A percentile compares a stretch with the other conserved stretches of the same genome.
phyloP scores from a whole-genome alignment of 1,139 yeast species.

The Suhomyces bokatorum region DNA sequence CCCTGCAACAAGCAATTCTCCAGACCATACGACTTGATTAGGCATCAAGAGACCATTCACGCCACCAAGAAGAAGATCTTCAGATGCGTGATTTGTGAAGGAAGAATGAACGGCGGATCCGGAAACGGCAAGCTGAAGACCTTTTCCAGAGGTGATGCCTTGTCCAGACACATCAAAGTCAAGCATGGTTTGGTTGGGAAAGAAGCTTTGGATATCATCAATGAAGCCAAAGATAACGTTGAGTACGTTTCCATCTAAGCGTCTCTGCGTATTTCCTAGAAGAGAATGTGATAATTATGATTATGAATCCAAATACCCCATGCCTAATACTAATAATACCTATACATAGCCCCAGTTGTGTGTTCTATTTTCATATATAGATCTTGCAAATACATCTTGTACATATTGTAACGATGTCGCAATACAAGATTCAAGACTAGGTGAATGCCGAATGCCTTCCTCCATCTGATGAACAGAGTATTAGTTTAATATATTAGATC shows the following conservation, averaged over 20 bases:
- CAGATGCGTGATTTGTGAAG: slow-evolving; percentile 53
- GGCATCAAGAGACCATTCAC: slow-evolving; percentile 53
- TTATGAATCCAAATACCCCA: slow-evolving; percentile 4
- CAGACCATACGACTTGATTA: slow-evolving; percentile 49
- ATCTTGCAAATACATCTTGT: slow-evolving; percentile 11
- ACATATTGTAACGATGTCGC: slow-evolving; percentile 6
- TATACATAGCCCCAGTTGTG: slow-evolving; percentile 6
- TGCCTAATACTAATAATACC: not conserved
- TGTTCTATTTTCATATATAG: slow-evolving; percentile 9
- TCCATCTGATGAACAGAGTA: no score
- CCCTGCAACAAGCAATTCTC: slow-evolving; percentile 49
- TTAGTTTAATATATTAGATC: no score
- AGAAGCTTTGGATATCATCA: slow-evolving; percentile 60
- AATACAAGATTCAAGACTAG: not conserved
- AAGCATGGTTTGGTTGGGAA: slow-evolving; percentile 49
- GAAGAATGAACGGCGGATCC: slow-evolving; percentile 49
- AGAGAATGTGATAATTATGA: slow-evolving; percentile 2
- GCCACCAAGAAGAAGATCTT: slow-evolving; percentile 50
- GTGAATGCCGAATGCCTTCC: no score
- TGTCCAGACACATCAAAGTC: slow-evolving; percentile 50
- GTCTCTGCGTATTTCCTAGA: not conserved
- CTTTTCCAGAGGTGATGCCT: slow-evolving; percentile 51
- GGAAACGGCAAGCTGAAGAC: slow-evolving; percentile 61
- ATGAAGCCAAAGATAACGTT: slow-evolving; percentile 74
- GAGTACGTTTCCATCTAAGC: slow-evolving; percentile 51